Conservation (phyloP, 176 grass and related monocot genomes). For the Triticum timopheevii region DNA sequence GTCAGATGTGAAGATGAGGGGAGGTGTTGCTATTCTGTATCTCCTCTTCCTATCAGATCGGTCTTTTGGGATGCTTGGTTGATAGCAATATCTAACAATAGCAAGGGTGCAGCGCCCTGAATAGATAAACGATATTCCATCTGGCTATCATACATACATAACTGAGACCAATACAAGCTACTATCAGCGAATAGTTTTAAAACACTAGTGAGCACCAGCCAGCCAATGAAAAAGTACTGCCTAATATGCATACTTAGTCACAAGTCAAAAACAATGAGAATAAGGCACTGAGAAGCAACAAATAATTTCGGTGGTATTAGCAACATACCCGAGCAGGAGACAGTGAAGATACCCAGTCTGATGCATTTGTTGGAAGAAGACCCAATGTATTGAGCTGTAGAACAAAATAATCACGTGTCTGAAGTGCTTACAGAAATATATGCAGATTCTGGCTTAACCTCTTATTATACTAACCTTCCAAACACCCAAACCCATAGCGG, state of each 20-base stretch:
- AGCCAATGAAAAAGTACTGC: background rate
- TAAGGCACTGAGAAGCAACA: background rate
- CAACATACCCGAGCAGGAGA: conserved; percentile 65
- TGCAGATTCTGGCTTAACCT: conserved; percentile 17
- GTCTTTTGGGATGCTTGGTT: too few species aligned
- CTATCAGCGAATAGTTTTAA: background rate
- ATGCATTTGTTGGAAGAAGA: conserved; percentile 95
- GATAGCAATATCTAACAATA: too few species aligned
- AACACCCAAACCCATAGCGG: conserved; percentile 76
- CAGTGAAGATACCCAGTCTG: conserved; percentile 94
- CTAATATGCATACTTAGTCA: background rate
- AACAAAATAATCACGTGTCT: conserved; percentile 22
- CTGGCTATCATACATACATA: background rate
- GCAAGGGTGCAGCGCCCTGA: background rate
- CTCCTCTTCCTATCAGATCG: too few species aligned
- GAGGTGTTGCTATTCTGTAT: too few species aligned
- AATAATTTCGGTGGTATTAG: background rate
- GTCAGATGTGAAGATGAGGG: too few species aligned
- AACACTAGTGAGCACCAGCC: background rate
- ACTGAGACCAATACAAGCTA: background rate
- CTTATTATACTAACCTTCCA: conserved; percentile 69
- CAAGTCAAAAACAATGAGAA: background rate
- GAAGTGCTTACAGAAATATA: background rate
- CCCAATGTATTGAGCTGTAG: conserved; percentile 91
- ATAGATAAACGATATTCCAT: background rate